Conservation (phyloP, 345 rosid species). For the Populus davidiana region DNA sequence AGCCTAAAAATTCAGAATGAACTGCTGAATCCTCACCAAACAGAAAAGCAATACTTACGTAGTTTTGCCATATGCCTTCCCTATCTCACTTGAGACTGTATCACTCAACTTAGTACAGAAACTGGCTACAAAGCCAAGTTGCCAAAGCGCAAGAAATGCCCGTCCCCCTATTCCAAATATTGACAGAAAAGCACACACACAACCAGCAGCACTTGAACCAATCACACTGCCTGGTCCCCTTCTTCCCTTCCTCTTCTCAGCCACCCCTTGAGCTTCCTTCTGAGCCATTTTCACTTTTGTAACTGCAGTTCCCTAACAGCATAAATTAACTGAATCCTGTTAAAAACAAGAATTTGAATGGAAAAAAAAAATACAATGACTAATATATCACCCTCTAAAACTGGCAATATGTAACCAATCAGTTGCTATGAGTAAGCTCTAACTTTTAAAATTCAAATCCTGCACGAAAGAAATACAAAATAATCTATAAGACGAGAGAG, state of each 20-base stretch:
- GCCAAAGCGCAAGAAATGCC: slow-evolving; percentile 57
- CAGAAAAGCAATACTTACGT: slow-evolving; percentile 56
- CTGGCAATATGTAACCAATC: background rate
- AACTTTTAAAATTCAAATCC: background rate
- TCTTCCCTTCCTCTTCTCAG: slow-evolving; percentile 93
- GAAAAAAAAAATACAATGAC: background rate
- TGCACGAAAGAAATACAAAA: background rate
- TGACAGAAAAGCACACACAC: slow-evolving; percentile 75
- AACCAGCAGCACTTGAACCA: slow-evolving; percentile 98
- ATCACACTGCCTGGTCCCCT: slow-evolving; percentile 95
- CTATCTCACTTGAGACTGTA: slow-evolving; percentile 91
- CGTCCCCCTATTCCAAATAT: slow-evolving; percentile 65
- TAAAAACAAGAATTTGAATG: background rate
- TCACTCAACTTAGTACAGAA: slow-evolving; percentile 97
- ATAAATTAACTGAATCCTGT: background rate
- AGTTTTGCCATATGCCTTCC: slow-evolving; percentile 91
- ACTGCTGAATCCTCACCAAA: background rate
- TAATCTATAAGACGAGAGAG: too few relatives aligned
- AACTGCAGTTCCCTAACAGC: slow-evolving; percentile 77
- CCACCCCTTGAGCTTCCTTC: slow-evolving; percentile 93
- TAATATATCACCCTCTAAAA: background rate
- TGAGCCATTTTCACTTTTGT: slow-evolving; percentile 95
- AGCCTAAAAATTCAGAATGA: background rate
- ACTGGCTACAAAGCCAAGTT: slow-evolving; percentile 85
- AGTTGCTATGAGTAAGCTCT: background rate